Percentiles rank a stretch among this genome's conserved stretches.
Evolutionary conservation across 2,329 filamentous ascomycete species (phyloP).

Genomic region (Exophiala sideris): DNA sequence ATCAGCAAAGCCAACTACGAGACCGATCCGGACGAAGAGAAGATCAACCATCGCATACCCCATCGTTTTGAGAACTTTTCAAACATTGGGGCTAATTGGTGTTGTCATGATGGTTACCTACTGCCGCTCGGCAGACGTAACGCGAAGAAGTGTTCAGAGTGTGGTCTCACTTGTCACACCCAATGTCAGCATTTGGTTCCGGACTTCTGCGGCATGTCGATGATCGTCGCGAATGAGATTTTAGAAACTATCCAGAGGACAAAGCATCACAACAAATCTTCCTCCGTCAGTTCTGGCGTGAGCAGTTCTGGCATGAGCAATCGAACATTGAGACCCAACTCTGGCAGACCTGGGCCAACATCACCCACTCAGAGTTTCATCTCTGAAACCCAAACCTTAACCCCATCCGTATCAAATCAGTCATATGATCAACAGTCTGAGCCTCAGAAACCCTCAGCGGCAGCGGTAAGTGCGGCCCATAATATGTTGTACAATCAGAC

Average conservation of each 20-base stretch:
- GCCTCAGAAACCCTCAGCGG: conserved; percentile 36
- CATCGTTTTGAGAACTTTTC: conserved; percentile 96
- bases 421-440: conserved; percentile 36
- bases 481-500: conserved; percentile 34
- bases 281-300: conserved; percentile 53
- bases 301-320: conserved; percentile 60
- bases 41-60: conserved; percentile 98
- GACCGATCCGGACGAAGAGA: conserved; percentile 96
- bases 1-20: conserved; percentile 99
- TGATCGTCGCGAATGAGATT: conserved; percentile 94
- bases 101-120: conserved; percentile 96
- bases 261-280: conserved; percentile 65
- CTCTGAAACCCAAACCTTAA: conserved; percentile 29
- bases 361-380: conserved; percentile 27
- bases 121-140: conserved; percentile 93
- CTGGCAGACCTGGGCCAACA: conserved; percentile 42
- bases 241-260: conserved; percentile 78
- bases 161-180: conserved; percentile 83
- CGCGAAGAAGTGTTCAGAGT: conserved; percentile 88
- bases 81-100: conserved; percentile 98
- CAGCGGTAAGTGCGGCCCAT: conserved; percentile 28
- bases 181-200: conserved; percentile 92
- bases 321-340: conserved; percentile 60
- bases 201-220: conserved; percentile 98
- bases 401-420: conserved; percentile 33